Evolutionary conservation across 208 protist genomes (phyloP).

Genomic region (Tritrichomonas musculus): DNA sequence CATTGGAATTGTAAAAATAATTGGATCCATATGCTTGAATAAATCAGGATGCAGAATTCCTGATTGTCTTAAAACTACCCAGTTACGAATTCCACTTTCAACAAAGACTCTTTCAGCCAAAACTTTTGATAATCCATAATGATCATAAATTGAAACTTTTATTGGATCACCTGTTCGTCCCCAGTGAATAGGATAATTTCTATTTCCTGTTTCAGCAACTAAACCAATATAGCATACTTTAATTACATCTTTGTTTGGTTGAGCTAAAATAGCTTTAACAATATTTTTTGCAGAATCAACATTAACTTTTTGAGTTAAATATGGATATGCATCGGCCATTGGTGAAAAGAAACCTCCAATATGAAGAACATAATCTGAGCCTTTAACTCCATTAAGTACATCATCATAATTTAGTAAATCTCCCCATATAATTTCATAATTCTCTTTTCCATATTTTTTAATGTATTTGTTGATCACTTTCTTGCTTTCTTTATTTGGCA

Average conservation of each 20-base stretch:
- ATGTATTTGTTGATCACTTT: neutral
- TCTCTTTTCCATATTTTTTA: neutral
- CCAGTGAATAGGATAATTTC: conserved; percentile 24
- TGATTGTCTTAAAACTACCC: neutral
- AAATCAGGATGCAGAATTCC: neutral
- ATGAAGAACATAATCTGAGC: conserved; percentile 23
- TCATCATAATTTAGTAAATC: neutral
- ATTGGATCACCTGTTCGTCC: conserved; percentile 25
- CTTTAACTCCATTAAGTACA: neutral
- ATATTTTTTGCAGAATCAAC: neutral
- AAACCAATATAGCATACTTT: neutral
- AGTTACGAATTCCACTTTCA: neutral
- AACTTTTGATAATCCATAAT: conserved; percentile 10
- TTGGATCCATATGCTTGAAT: neutral
- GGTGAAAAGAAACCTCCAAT: conserved; percentile 11
- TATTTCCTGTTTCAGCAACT: conserved; percentile 12
- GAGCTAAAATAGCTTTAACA: neutral
- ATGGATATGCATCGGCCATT: neutral
- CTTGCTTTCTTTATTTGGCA: neutral
- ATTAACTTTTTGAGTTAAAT: neutral
- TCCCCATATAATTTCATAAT: neutral
- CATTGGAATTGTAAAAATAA: neutral
- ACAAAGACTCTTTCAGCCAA: neutral
- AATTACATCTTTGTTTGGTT: neutral
- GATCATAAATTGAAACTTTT: neutral